Evolutionary conservation across 768 basidiomycete species (phyloP).

Genomic region (Austroboletus eburneus): DNA sequence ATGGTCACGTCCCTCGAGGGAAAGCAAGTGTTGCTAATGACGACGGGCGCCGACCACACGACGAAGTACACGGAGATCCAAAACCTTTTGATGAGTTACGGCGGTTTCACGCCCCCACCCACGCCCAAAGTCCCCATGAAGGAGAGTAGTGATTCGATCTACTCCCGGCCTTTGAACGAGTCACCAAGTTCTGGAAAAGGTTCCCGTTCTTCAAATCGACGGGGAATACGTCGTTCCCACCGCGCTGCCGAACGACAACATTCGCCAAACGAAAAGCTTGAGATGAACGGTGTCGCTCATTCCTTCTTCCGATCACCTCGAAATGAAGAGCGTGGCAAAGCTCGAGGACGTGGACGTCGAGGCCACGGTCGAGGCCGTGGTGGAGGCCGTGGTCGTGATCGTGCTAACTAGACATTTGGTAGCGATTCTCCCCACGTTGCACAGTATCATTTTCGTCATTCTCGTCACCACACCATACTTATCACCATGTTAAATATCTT

Average conservation of each 20-base stretch:
- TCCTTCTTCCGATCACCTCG: conserved; percentile 7
- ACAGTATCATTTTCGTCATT: conserved; percentile 14
- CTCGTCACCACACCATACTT: conserved; percentile 8
- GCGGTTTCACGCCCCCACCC: conserved; percentile 47
- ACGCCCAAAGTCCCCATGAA: conserved; percentile 22
- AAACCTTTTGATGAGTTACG: conserved; percentile 48
- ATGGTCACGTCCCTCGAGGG: conserved; percentile 39
- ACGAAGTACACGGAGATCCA: conserved; percentile 48
- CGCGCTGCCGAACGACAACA: not conserved
- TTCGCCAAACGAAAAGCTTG: conserved; percentile 3
- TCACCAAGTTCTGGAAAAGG: conserved; percentile 2
- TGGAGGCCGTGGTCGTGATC: conserved; percentile 36
- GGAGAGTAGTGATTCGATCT: conserved; percentile 6
- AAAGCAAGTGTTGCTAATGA: conserved; percentile 23
- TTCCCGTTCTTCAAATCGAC: conserved; percentile 4
- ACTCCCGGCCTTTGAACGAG: conserved; percentile 14
- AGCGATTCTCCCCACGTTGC: conserved; percentile 16
- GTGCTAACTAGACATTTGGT: conserved; percentile 22
- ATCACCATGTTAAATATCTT: conserved; percentile 17
- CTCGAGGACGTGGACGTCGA: conserved; percentile 38
- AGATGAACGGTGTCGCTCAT: conserved; percentile 9
- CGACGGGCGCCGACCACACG: conserved; percentile 24
- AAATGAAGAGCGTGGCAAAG: conserved; percentile 34
- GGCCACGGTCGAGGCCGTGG: conserved; percentile 38
- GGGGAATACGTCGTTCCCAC: conserved; percentile 9